A percentile compares a stretch with the other conserved stretches of the same genome.
These are phyloP conservation scores for Linnemannia elongata DNA, from an alignment of 192 early-diverging fungal genomes.

Conservation along the genomic window DNA sequence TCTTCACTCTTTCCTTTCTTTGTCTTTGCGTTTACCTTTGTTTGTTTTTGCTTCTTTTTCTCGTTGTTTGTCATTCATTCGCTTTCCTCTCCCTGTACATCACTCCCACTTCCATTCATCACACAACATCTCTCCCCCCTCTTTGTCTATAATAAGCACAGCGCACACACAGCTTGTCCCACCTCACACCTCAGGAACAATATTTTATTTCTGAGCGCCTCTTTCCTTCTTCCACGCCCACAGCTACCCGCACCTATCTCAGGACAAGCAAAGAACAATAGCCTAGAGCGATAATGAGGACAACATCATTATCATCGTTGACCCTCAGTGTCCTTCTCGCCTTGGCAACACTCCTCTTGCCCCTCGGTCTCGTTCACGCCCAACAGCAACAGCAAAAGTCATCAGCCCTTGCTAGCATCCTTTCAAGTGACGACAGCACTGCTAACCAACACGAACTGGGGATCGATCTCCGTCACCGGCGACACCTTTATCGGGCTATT, in stretches of 20 bases:
- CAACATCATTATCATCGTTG: background rate
- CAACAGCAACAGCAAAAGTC: background rate
- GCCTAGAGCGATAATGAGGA: background rate
- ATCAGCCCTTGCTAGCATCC: background rate
- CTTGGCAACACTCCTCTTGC: background rate
- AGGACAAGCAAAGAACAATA: background rate
- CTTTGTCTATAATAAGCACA: background rate
- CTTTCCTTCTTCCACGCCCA: background rate
- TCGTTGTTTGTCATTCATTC: background rate
- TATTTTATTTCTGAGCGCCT: background rate
- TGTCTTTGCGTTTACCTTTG: background rate
- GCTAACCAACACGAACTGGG: background rate
- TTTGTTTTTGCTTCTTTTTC: background rate
- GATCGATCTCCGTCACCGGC: background rate
- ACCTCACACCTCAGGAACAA: background rate
- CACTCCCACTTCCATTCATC: background rate
- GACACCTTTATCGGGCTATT: background rate
- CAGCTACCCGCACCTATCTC: background rate
- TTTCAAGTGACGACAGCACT: background rate
- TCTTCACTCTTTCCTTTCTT: background rate
- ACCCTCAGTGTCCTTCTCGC: background rate
- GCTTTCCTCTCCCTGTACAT: background rate
- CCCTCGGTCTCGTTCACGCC: background rate
- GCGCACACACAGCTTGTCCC: background rate
- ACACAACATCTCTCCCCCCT: too few relatives aligned